Evolutionary conservation across 176 grass and related monocot genomes (phyloP), one percentile per base, ranked within the genome.

Genomic region (Cymbopogon citratus): DNA sequence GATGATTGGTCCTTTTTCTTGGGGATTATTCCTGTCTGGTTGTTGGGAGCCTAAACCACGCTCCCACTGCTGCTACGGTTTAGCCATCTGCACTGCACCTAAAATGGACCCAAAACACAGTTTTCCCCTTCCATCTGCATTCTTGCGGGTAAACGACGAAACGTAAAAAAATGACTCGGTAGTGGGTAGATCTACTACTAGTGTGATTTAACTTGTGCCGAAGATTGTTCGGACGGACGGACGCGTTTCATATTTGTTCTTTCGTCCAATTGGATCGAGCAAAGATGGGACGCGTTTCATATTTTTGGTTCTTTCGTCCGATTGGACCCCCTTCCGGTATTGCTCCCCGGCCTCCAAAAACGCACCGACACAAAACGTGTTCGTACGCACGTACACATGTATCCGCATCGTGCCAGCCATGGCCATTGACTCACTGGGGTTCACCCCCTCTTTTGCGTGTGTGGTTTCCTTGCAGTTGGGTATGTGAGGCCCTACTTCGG

Each of bases 401-500:
- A 43, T 36, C 21, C 63, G 19, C 64, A 75, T 66, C 66, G 44
- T 67, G 49, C 71, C 80, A 46, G 67, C 76, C 80, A 19, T 71
- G 7, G 5, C 2, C 54, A 23, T 43, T 3, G 24, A 13, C 24
- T 28, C 24, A 27, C 23, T 62, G 57, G 23, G n/a, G 10, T 52
- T 36, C 5, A n/a, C 2, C 35, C 23, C 5, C 19, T 69, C 67
- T 44, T 44, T 29, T 29, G 7, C 7, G 13, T 56, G 28, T 57
- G n/a, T 40, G 18, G 3, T 35, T 63, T 46, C 31, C 7, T 76
- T 80, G 59, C 85, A 97, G 94, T 94, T 63, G 91, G 85, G 1
- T 92, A 92, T 62, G 89, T 40, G 38, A 40, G 86, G 1, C 81
- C 90, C 82, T 94, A 94, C 81, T 91, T 94, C 9, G 95, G 92